A percentile compares a stretch with the other conserved stretches of the same genome.
Conservation (phyloP, 2,329 filamentous ascomycete species). For the Alternaria sp. region DNA sequence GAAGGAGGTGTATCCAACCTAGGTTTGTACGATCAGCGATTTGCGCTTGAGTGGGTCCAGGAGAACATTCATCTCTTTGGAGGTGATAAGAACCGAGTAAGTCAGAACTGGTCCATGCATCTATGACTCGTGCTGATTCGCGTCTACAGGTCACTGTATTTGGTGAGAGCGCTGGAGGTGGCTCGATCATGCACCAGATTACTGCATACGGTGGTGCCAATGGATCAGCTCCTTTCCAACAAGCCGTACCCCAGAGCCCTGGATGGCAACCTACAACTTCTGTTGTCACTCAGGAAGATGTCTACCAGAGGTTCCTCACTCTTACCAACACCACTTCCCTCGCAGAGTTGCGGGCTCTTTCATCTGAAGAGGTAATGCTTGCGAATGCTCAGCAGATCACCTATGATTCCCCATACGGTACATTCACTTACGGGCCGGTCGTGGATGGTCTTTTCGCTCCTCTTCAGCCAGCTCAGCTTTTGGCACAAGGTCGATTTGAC, state of each 20-base stretch:
- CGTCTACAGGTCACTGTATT: slow-evolving; percentile 36
- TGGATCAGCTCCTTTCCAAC: slow-evolving; percentile 49
- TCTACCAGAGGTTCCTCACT: slow-evolving; percentile 38
- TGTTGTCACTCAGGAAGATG: slow-evolving; percentile 35
- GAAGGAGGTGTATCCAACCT: slow-evolving; percentile 45
- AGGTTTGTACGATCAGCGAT: slow-evolving; percentile 47
- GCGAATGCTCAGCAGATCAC: slow-evolving; percentile 43
- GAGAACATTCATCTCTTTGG: slow-evolving; percentile 49
- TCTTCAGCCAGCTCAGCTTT: slow-evolving; percentile 40
- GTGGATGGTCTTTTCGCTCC: slow-evolving; percentile 46
- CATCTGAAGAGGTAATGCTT: slow-evolving; percentile 39
- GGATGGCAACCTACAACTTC: slow-evolving; percentile 47
- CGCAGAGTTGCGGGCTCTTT: slow-evolving; percentile 40
- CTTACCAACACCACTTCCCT: slow-evolving; percentile 43
- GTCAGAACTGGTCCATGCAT: background rate
- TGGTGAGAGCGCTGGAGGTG: slow-evolving; percentile 49
- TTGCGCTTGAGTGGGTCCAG: slow-evolving; percentile 51
- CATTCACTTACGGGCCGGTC: slow-evolving; percentile 41
- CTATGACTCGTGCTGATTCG: background rate
- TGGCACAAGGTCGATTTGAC: slow-evolving; percentile 47
- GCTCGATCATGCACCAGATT: slow-evolving; percentile 50
- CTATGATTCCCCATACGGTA: slow-evolving; percentile 42
- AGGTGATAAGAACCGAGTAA: slow-evolving; percentile 45
- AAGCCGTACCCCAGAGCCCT: slow-evolving; percentile 48
- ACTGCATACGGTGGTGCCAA: slow-evolving; percentile 48